Percentiles rank a stretch among this genome's conserved stretches.
phyloP scores from a whole-genome alignment of 2,329 filamentous ascomycete species.

The Arthrinium phaeospermum region DNA sequence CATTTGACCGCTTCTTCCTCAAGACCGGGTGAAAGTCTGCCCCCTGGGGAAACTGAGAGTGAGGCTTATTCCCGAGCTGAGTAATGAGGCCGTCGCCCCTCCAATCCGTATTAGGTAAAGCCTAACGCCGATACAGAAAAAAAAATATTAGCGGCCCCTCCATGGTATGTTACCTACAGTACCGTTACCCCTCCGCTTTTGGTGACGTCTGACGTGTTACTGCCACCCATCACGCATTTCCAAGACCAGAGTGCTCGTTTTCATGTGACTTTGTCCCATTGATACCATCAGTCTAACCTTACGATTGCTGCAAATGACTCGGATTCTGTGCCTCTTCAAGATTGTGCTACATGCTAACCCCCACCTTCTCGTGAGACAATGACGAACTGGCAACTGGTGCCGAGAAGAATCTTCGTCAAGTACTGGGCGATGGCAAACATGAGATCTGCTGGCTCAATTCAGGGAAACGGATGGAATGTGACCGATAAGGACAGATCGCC shows the following conservation, averaged over 20 bases:
- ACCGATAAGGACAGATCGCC: neutral
- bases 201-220: conserved; percentile 1
- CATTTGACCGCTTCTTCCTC: conserved; percentile 3
- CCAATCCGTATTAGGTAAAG: neutral
- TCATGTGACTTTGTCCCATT: neutral
- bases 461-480: conserved; percentile 14
- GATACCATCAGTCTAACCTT: neutral
- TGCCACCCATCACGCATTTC: neutral
- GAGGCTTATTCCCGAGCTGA: conserved; percentile 8
- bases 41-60: neutral
- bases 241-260: neutral
- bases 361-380: neutral
- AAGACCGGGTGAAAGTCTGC: neutral
- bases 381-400: neutral
- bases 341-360: neutral
- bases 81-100: neutral
- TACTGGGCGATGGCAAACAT: neutral
- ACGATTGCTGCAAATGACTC: neutral
- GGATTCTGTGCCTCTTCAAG: neutral
- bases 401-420: neutral
- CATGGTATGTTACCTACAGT: too few relatives aligned
- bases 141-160: neutral
- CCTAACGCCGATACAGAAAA: neutral
- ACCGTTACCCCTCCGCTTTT: neutral
- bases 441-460: neutral